Conservation (phyloP, 768 basidiomycete genomes). For the Phaeolepiota aurea region DNA sequence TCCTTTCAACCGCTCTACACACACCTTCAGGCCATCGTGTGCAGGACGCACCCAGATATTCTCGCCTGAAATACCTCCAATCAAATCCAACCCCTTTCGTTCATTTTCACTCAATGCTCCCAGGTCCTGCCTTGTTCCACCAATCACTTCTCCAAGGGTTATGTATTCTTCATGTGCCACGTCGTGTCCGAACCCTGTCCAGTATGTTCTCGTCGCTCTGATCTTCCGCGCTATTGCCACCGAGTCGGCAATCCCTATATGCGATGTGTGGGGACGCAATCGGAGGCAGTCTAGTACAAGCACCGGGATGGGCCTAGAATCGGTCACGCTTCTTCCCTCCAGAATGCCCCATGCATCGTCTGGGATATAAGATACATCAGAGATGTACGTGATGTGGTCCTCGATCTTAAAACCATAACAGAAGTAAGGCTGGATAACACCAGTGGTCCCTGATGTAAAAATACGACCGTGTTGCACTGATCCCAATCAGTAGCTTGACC, state of each 20-base stretch:
- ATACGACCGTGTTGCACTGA: slow-evolving; percentile 67
- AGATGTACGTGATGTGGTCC: slow-evolving; percentile 64
- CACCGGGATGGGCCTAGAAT: slow-evolving; percentile 31
- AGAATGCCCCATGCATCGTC: slow-evolving; percentile 58
- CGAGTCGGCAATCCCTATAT: slow-evolving; percentile 66
- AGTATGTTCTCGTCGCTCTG: slow-evolving; percentile 54
- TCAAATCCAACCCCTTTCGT: slow-evolving; percentile 31
- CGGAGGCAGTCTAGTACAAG: slow-evolving; percentile 75
- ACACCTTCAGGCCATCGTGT: slow-evolving; percentile 63
- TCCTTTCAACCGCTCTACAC: slow-evolving; percentile 31
- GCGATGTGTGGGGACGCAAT: slow-evolving; percentile 61
- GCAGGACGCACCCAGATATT: slow-evolving; percentile 61
- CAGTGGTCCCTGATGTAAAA: slow-evolving; percentile 4
- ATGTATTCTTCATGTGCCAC: slow-evolving; percentile 72
- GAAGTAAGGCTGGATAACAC: slow-evolving; percentile 45
- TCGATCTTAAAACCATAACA: slow-evolving; percentile 68
- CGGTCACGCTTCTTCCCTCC: slow-evolving; percentile 12
- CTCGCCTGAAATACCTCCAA: slow-evolving; percentile 33
- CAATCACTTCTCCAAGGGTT: slow-evolving; percentile 47
- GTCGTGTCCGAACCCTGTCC: slow-evolving; percentile 73
- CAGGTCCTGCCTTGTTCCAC: slow-evolving; percentile 22
- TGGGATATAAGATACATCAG: slow-evolving; percentile 79
- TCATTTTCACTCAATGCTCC: slow-evolving; percentile 22
- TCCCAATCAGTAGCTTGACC: not conserved
- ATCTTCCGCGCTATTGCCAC: slow-evolving; percentile 47